Evolutionary conservation across 148 eudicot species (phyloP).

Genomic region (Camellia japonica): DNA sequence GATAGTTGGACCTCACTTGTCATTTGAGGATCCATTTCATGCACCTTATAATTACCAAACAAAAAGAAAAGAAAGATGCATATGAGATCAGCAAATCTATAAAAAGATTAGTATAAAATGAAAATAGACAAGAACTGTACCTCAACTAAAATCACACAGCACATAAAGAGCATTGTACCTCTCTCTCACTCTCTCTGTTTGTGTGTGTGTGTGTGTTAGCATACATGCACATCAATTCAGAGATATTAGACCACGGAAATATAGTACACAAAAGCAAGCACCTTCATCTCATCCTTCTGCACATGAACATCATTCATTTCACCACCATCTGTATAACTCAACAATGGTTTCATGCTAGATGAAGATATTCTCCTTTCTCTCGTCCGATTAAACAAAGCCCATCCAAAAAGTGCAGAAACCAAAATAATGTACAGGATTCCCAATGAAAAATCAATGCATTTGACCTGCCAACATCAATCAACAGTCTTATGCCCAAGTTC

Average conservation of each 20-base stretch:
- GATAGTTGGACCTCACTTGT: slow-evolving; percentile 21
- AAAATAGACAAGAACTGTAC: not conserved
- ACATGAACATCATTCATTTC: slow-evolving; percentile 29
- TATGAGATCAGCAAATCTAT: not conserved
- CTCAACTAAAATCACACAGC: not conserved
- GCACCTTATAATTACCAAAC: slow-evolving; percentile 19
- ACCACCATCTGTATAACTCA: slow-evolving; percentile 27
- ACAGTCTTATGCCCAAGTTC: slow-evolving; percentile 1
- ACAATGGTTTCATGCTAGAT: slow-evolving; percentile 40
- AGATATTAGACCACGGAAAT: not conserved
- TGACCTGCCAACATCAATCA: slow-evolving; percentile 42
- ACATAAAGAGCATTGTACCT: not conserved
- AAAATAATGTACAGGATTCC: slow-evolving; percentile 43
- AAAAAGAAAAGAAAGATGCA: not conserved
- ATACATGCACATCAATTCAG: not conserved
- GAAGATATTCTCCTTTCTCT: slow-evolving; percentile 40
- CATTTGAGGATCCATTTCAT: slow-evolving; percentile 22
- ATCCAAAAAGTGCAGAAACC: slow-evolving; percentile 58
- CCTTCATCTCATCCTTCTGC: slow-evolving; percentile 24
- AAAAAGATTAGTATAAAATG: not conserved
- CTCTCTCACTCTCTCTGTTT: not conserved
- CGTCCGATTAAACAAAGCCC: slow-evolving; percentile 45
- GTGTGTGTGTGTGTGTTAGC: not conserved
- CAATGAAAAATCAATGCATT: slow-evolving; percentile 60
- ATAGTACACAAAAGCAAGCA: slow-evolving; percentile 4